phyloP scores from a whole-genome alignment of 108 stramenopile species.

The Skeletonema costatum region DNA sequence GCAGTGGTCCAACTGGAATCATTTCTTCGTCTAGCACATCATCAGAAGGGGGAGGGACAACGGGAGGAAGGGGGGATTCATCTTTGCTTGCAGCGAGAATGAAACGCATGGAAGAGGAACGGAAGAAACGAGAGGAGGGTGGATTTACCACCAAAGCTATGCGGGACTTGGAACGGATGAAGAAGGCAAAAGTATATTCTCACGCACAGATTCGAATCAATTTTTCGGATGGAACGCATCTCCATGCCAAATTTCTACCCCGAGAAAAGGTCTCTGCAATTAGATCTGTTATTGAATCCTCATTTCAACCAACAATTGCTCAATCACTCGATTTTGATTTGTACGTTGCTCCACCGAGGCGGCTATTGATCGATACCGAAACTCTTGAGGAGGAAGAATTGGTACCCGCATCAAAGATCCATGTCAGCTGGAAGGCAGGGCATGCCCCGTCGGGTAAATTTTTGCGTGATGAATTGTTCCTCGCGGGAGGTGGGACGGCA shows the following conservation, averaged over 20 bases:
- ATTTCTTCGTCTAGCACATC: not conserved
- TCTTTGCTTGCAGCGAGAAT: conserved; percentile 59
- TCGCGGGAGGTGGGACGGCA: conserved; percentile 3
- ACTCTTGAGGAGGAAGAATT: conserved; percentile 65
- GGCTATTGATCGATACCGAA: conserved; percentile 43
- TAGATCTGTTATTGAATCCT: conserved; percentile 32
- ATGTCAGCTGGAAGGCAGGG: conserved; percentile 69
- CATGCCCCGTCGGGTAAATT: conserved; percentile 17
- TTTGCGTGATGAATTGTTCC: conserved; percentile 39
- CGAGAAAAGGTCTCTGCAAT: conserved; percentile 53
- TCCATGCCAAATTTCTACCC: conserved; percentile 72
- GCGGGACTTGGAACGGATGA: conserved; percentile 80
- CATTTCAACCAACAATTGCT: conserved; percentile 24
- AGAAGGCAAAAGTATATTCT: conserved; percentile 76
- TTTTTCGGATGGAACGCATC: conserved; percentile 63
- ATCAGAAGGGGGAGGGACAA: conserved; percentile 6
- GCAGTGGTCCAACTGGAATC: conserved; percentile 27
- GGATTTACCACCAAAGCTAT: conserved; percentile 88
- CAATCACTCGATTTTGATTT: conserved; percentile 59
- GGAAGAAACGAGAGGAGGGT: conserved; percentile 64
- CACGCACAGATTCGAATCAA: conserved; percentile 68
- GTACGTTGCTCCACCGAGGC: conserved; percentile 80
- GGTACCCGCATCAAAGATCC: conserved; percentile 82
- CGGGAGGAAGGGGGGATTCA: conserved; percentile 46
- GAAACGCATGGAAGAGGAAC: conserved; percentile 54